Evolutionary conservation across 2,329 filamentous ascomycete genomes (phyloP), one percentile per base, ranked within the genome.

Genomic region (Epichloe coenophiala): DNA sequence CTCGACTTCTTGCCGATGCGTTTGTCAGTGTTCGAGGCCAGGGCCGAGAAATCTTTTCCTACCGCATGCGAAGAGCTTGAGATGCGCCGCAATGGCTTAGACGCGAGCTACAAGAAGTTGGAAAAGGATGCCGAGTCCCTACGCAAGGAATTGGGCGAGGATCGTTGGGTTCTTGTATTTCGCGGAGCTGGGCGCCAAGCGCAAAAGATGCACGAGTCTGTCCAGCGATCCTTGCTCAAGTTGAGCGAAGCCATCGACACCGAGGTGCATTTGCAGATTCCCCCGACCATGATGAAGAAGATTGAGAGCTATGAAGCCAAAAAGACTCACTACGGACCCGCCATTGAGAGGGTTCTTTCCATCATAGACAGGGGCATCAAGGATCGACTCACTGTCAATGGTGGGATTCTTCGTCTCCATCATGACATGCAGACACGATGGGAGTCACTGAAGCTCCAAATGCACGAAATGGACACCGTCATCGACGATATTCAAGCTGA

Each of bases 331-430:
- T 98, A 97, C 61, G 86, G 89, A 1, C 88, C 90, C 9, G 91
- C 93, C 2, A 94, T 98, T 63, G 88, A 93, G 63, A 80, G 90
- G 41, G 88, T 98, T 7, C 70, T 97, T 17, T 83, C 84, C 39
- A 94, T 97, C 62, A 96, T 97, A 47, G 88, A 96, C 59, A 91
- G 88, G 63, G 93, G 93, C n/a, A 85, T 97, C 60, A 86, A 87
- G 63, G 89, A 97, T 61, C 81, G 93, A n/a, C 73, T 96, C 47
- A 97, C 93, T 0, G 88, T 97, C 50, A 97, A 98, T 62, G 93
- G 93, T 43, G 93, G 97, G 67, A 93, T 97, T 55, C 68, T 97
- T 31, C 81, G 89, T 43, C 73, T 97, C 35, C 84, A 95, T 60
- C 79, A 81, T 6, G 90, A 97, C 59, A 85, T 96, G 71, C 83